A percentile compares a stretch with the other conserved stretches of the same genome.
phyloP scores from a whole-genome alignment of 106 monocot genomes.

The Acorus gramineus region DNA sequence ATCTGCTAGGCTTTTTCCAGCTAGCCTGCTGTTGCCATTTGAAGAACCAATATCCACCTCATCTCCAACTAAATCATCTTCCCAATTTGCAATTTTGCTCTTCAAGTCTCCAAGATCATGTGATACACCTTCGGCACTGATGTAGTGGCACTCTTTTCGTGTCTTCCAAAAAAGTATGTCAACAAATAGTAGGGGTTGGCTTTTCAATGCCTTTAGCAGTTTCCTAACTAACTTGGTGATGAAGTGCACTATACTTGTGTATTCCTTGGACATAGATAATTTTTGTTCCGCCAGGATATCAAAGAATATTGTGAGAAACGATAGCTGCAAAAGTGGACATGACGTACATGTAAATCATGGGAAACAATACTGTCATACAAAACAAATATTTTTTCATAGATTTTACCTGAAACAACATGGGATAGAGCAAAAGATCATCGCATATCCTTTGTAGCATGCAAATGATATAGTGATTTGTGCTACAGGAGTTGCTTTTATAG shows the following conservation, averaged over 20 bases:
- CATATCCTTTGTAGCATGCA: slow-evolving; percentile 73
- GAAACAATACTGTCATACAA: neutral
- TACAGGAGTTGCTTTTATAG: slow-evolving; percentile 63
- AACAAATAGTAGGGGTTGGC: slow-evolving; percentile 83
- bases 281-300: slow-evolving; percentile 65
- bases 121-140: slow-evolving; percentile 63
- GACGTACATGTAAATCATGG: neutral
- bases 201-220: slow-evolving; percentile 73
- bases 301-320: slow-evolving; percentile 66
- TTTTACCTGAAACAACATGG: slow-evolving; percentile 91
- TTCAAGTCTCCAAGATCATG: slow-evolving; percentile 36
- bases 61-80: slow-evolving; percentile 5
- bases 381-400: neutral
- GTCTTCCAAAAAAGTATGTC: slow-evolving; percentile 95
- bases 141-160: slow-evolving; percentile 78
- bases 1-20: slow-evolving; percentile 65
- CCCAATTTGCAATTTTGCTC: slow-evolving; percentile 25
- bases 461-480: slow-evolving; percentile 77
- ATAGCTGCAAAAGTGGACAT: slow-evolving; percentile 53
- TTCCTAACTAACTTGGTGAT: slow-evolving; percentile 67
- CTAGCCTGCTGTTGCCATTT: slow-evolving; percentile 8
- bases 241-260: slow-evolving; percentile 51
- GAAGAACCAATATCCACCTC: slow-evolving; percentile 3
- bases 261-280: slow-evolving; percentile 33
- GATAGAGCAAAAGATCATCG: slow-evolving; percentile 75